Evolutionary conservation across 495 filamentous ascomycete species (phyloP), one percentile per base, ranked within the genome.

Genomic region (Letharia lupina): DNA sequence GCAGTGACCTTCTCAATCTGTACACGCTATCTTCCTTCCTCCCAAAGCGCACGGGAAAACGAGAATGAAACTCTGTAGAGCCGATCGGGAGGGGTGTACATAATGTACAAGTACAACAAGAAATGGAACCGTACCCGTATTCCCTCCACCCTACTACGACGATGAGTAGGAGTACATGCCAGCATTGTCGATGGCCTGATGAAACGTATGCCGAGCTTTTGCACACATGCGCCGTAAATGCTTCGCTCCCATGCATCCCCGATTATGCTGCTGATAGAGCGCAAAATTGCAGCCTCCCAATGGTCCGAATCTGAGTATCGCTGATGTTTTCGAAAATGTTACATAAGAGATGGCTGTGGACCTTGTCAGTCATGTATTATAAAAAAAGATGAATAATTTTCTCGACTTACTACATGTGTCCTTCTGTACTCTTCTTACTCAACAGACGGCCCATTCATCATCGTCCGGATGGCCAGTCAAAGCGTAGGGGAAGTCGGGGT

Each of bases 371-470:
- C 9, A 11, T 40, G 8, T 5, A 56, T 8, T 9, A 18, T 7
- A 0, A 35, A 4, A 16, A 56, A 13, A 56, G 0, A n/a, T n/a
- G n/a, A 37, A 40, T 2, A 6, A 50, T 23, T 9, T 3, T 61
- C 33, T 47, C 12, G 6, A 33, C 65, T 40, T 20, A 59, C 65
- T 61, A 57, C 47, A 35, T 13, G 28, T 13, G 7, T 61, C 31
- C 28, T 28, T 42, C 31, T 39, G 57, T 28, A 42, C 23, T 16
- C 40, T 58, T 64, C 23, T 35, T 18, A 76, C 40, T 65, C 6
- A 56, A 35, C 31, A 56, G 28, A 56, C 83, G 42, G 79, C 78
- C 83, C 83, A 86, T 73, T 86, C 83, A 57, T 82, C 84, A 74
- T 86, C 83, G 56, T 78, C 71, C n/a, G 82, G 83, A 73, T 84